Percentiles rank a stretch among this genome's conserved stretches.
These are phyloP conservation scores for Heracleum sosnowskyi DNA, from an alignment of 129 eudicot species.

Conservation along the genomic window DNA sequence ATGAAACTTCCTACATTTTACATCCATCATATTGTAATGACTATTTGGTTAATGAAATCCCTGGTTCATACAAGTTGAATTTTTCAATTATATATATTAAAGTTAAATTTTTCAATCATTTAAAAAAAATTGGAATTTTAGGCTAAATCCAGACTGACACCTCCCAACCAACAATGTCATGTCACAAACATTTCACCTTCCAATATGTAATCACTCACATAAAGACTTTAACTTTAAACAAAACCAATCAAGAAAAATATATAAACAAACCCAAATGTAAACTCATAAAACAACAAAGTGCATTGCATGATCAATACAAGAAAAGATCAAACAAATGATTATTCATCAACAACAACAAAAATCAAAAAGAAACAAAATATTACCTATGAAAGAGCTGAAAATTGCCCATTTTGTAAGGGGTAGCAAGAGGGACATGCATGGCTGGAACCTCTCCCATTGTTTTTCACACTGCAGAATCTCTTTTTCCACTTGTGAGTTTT, in stretches of 20 bases:
- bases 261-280: background rate
- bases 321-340: background rate
- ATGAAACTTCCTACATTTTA: background rate
- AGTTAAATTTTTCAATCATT: too few species aligned
- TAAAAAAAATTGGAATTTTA: too few species aligned
- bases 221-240: background rate
- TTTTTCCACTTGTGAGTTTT: background rate
- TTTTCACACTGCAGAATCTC: background rate
- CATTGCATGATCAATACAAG: background rate
- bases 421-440: background rate
- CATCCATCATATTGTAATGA: background rate
- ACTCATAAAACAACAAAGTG: background rate
- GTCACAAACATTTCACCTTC: background rate
- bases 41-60: background rate
- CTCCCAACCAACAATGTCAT: background rate
- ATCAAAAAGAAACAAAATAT: background rate
- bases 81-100: too few species aligned
- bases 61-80: background rate
- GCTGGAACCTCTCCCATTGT: background rate
- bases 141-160: background rate
- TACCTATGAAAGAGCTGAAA: constrained; percentile 12
- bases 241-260: background rate
- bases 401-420: constrained; percentile 1
- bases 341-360: background rate
- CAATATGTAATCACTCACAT: too few species aligned